phyloP scores from a whole-genome alignment of 2,329 filamentous ascomycete species.

The Berkeleyomyces rouxiae region DNA sequence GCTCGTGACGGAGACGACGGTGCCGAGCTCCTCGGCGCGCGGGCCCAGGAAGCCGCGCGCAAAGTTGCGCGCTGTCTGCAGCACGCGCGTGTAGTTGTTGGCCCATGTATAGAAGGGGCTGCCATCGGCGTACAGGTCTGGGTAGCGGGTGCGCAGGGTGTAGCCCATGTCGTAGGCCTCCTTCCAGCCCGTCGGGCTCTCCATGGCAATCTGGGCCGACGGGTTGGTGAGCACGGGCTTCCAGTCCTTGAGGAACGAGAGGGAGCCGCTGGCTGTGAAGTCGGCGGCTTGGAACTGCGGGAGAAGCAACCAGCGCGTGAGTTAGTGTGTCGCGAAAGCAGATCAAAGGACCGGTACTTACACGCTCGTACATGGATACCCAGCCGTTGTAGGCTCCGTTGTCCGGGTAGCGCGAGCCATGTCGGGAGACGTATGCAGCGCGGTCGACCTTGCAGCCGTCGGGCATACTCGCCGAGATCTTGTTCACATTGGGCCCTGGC shows the following conservation, averaged over 20 bases:
- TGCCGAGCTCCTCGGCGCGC: slow-evolving; percentile 34
- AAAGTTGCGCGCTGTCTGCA: slow-evolving; percentile 46
- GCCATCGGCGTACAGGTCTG: slow-evolving; percentile 32
- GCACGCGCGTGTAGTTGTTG: slow-evolving; percentile 47
- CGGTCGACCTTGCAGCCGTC: slow-evolving; percentile 41
- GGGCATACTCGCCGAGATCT: slow-evolving; percentile 36
- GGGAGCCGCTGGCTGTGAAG: slow-evolving; percentile 34
- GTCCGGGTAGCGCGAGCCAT: slow-evolving; percentile 48
- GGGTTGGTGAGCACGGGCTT: slow-evolving; percentile 38
- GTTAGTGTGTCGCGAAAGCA: neutral
- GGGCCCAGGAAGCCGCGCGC: slow-evolving; percentile 43
- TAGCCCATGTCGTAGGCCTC: slow-evolving; percentile 42
- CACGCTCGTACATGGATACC: slow-evolving; percentile 29
- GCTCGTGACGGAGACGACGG: slow-evolving; percentile 40
- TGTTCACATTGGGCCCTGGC: slow-evolving; percentile 37
- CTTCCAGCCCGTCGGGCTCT: slow-evolving; percentile 45
- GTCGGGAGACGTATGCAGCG: slow-evolving; percentile 41
- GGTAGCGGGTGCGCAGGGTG: slow-evolving; percentile 31
- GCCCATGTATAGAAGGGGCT: slow-evolving; percentile 43
- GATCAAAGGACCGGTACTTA: slow-evolving; percentile 17
- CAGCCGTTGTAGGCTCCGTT: slow-evolving; percentile 41
- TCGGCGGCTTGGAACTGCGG: slow-evolving; percentile 35
- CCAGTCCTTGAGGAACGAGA: slow-evolving; percentile 44
- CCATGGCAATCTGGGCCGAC: slow-evolving; percentile 37
- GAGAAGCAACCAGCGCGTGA: neutral